Evolutionary conservation across 495 filamentous ascomycete genomes (phyloP).

Genomic region (Penicillium samsonianum): DNA sequence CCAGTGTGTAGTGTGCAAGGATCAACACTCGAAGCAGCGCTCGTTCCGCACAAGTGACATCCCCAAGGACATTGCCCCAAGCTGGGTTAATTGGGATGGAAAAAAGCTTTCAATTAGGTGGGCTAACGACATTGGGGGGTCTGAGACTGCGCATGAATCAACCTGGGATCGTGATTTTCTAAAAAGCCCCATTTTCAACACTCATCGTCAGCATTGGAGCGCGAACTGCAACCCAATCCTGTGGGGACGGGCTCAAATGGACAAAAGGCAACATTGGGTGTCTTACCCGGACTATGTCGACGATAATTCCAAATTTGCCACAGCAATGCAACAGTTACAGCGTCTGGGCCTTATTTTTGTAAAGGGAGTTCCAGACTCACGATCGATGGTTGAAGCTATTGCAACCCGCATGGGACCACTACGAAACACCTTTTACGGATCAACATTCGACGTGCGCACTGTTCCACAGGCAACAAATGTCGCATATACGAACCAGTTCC

Average conservation of each 20-base stretch:
- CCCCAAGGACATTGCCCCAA: slow-evolving; percentile 50
- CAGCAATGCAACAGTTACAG: slow-evolving; percentile 55
- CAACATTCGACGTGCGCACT: slow-evolving; percentile 82
- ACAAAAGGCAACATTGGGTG: slow-evolving; percentile 46
- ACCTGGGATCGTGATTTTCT: slow-evolving; percentile 40
- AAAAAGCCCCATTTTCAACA: slow-evolving; percentile 4
- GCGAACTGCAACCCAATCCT: slow-evolving; percentile 14
- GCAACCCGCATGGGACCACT: slow-evolving; percentile 70
- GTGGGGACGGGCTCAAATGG: slow-evolving; percentile 38
- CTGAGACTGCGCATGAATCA: slow-evolving; percentile 50
- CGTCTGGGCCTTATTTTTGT: slow-evolving; percentile 72
- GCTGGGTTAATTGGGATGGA: slow-evolving; percentile 29
- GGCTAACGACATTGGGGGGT: slow-evolving; percentile 57
- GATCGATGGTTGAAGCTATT: slow-evolving; percentile 63
- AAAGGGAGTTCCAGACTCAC: slow-evolving; percentile 64
- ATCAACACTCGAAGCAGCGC: slow-evolving; percentile 80
- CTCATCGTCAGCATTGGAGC: slow-evolving; percentile 8
- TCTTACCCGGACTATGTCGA: slow-evolving; percentile 71
- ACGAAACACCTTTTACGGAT: slow-evolving; percentile 83
- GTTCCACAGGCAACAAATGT: slow-evolving; percentile 82
- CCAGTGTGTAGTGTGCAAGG: slow-evolving; percentile 67
- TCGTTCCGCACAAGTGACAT: slow-evolving; percentile 75
- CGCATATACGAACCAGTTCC: slow-evolving; percentile 77
- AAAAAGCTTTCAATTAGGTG: slow-evolving; percentile 61
- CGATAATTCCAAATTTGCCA: slow-evolving; percentile 50